Evolutionary conservation across 2,329 filamentous ascomycete species (phyloP).

Genomic region (Microsporum audouinii): DNA sequence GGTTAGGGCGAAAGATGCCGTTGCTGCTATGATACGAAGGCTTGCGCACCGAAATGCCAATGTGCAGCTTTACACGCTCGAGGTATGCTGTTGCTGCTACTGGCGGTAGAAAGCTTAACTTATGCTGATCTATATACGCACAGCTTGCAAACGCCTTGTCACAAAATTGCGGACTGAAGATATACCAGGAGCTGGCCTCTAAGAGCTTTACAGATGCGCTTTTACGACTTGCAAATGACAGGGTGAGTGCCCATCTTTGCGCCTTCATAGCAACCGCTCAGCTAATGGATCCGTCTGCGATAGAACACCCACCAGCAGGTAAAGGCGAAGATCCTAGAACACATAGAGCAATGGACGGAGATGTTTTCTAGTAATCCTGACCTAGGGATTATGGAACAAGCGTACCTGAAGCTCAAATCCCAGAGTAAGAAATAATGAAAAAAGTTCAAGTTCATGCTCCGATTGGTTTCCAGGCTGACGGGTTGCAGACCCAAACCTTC

Average conservation of each 20-base stretch:
- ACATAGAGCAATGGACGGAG: slow-evolving; percentile 91
- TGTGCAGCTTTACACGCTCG: slow-evolving; percentile 87
- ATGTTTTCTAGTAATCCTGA: slow-evolving; percentile 87
- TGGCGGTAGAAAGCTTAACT: too few relatives aligned
- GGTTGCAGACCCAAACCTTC: slow-evolving; percentile 67
- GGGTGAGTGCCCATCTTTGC: slow-evolving; percentile 33
- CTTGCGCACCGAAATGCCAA: slow-evolving; percentile 90
- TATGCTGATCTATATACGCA: neutral
- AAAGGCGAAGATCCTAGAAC: slow-evolving; percentile 91
- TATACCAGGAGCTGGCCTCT: slow-evolving; percentile 82
- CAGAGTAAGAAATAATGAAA: slow-evolving; percentile 38
- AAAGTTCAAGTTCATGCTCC: neutral
- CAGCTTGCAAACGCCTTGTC: slow-evolving; percentile 81
- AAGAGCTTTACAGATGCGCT: slow-evolving; percentile 91
- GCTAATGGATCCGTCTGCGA: neutral
- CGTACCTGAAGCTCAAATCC: slow-evolving; percentile 74
- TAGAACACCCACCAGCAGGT: slow-evolving; percentile 89
- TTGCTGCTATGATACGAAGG: slow-evolving; percentile 81
- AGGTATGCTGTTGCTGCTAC: slow-evolving; percentile 40
- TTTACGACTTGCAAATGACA: slow-evolving; percentile 78
- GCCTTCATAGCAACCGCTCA: neutral
- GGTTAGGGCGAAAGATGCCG: slow-evolving; percentile 61
- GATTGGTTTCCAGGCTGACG: slow-evolving; percentile 3
- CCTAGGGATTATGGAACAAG: slow-evolving; percentile 93
- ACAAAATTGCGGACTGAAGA: slow-evolving; percentile 76